Evolutionary conservation across 805 yeast genomes (phyloP).

Genomic region (Nakazawaea ishiwadae): DNA sequence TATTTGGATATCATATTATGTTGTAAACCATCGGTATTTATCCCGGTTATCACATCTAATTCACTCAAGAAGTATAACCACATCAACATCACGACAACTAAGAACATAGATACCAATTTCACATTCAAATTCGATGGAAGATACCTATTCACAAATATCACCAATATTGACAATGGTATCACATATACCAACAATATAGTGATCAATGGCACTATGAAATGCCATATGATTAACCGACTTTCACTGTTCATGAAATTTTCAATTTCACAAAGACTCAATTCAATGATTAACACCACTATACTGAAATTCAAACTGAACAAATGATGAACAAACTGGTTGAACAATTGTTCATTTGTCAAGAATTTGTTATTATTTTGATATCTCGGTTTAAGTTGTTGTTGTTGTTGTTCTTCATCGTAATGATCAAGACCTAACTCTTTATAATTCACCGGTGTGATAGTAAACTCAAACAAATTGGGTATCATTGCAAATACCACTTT

Average conservation of each 20-base stretch:
- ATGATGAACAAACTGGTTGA: slow-evolving; percentile 9
- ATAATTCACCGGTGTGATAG: slow-evolving; percentile 10
- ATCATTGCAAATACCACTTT: slow-evolving; percentile 10
- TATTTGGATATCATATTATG: slow-evolving; percentile 34
- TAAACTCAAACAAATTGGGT: slow-evolving; percentile 14
- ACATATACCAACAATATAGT: slow-evolving; percentile 34
- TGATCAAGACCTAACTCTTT: slow-evolving; percentile 11
- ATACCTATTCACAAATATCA: slow-evolving; percentile 26
- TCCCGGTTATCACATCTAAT: slow-evolving; percentile 35
- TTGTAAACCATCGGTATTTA: slow-evolving; percentile 17
- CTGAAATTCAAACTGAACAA: slow-evolving; percentile 17
- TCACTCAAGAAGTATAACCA: slow-evolving; percentile 15
- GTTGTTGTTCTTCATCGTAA: slow-evolving; percentile 27
- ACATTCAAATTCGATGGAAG: slow-evolving; percentile 20
- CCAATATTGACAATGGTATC: slow-evolving; percentile 34
- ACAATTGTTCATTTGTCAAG: background rate
- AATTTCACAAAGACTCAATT: slow-evolving; percentile 25
- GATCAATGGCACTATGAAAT: slow-evolving; percentile 31
- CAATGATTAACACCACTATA: slow-evolving; percentile 23
- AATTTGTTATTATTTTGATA: background rate
- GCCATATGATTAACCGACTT: slow-evolving; percentile 31
- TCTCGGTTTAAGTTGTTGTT: slow-evolving; percentile 22
- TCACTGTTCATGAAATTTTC: slow-evolving; percentile 19
- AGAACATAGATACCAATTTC: slow-evolving; percentile 2
- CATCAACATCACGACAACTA: slow-evolving; percentile 6